These are phyloP conservation scores for Liquidambar formosana DNA, from an alignment of 164 flowering plant species.

Conservation along the genomic window DNA sequence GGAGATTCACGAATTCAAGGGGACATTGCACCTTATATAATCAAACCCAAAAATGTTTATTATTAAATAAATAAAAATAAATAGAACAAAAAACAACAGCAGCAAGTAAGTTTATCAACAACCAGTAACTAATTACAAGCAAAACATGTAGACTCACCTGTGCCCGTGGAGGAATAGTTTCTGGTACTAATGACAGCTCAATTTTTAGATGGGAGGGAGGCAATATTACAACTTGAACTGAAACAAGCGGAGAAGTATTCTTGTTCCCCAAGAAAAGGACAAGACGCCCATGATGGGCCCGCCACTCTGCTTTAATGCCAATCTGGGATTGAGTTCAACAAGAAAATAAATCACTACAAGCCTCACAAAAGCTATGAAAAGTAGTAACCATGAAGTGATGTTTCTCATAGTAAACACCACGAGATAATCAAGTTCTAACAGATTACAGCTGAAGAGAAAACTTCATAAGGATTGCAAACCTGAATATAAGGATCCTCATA, in stretches of 20 bases:
- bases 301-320: slow-evolving; percentile 98
- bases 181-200: slow-evolving; percentile 91
- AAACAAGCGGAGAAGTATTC: slow-evolving; percentile 76
- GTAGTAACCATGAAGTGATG: background rate
- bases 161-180: slow-evolving; percentile 96
- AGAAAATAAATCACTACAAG: slow-evolving; percentile 1
- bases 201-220: slow-evolving; percentile 87
- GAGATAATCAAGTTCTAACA: background rate
- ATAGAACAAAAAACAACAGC: background rate
- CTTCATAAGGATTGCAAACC: slow-evolving; percentile 39
- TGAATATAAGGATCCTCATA: slow-evolving; percentile 94
- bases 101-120: background rate
- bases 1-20: slow-evolving; percentile 81
- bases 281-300: slow-evolving; percentile 85
- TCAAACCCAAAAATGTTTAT: background rate
- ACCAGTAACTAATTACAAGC: background rate
- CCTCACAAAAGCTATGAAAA: background rate
- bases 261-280: slow-evolving; percentile 98
- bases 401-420: background rate
- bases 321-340: slow-evolving; percentile 44
- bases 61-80: background rate
- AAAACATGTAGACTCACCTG: slow-evolving; percentile 57
- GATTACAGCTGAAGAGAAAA: background rate
- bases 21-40: slow-evolving; percentile 84
- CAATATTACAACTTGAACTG: slow-evolving; percentile 81